These are phyloP conservation scores for Stephanodiscus triporus DNA, from an alignment of 108 stramenopile genomes.

Conservation along the genomic window DNA sequence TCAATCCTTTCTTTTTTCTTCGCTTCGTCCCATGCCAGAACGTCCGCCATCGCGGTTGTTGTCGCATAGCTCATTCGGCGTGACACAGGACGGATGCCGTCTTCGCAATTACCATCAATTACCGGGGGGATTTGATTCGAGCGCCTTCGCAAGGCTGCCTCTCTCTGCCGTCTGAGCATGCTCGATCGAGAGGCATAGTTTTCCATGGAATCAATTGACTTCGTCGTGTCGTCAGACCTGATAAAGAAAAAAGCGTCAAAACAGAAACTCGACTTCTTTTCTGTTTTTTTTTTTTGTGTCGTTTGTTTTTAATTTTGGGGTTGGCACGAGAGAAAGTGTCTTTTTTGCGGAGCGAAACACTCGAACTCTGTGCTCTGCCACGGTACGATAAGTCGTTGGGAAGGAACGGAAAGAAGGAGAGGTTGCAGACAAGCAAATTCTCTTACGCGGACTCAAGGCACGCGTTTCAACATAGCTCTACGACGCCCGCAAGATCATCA, in stretches of 20 bases:
- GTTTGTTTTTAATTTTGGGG: too few relatives aligned
- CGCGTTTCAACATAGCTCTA: too few relatives aligned
- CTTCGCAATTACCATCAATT: not conserved
- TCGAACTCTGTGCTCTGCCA: too few relatives aligned
- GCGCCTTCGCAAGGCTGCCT: slow-evolving; percentile 17
- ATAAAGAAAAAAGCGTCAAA: too few relatives aligned
- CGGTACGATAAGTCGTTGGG: too few relatives aligned
- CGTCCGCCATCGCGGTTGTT: slow-evolving; percentile 17
- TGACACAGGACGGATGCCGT: not conserved
- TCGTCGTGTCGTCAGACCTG: too few relatives aligned
- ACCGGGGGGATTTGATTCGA: slow-evolving; percentile 3
- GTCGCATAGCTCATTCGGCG: slow-evolving; percentile 4
- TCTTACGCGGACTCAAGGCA: too few relatives aligned
- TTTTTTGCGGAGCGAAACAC: not conserved
- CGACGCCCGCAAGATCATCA: slow-evolving; percentile 21
- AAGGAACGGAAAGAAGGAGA: too few relatives aligned
- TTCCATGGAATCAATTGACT: slow-evolving; percentile 8
- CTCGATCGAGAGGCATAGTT: slow-evolving; percentile 15
- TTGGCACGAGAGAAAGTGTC: too few relatives aligned
- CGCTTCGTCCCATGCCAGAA: slow-evolving; percentile 18
- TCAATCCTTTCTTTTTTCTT: slow-evolving; percentile 19
- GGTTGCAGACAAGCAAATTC: too few relatives aligned
- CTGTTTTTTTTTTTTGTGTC: not conserved
- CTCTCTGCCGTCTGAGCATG: slow-evolving; percentile 20
- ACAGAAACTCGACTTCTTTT: too few relatives aligned